Conservation (phyloP, 352 stramenopile genomes). For the Phytophthora sojae region DNA sequence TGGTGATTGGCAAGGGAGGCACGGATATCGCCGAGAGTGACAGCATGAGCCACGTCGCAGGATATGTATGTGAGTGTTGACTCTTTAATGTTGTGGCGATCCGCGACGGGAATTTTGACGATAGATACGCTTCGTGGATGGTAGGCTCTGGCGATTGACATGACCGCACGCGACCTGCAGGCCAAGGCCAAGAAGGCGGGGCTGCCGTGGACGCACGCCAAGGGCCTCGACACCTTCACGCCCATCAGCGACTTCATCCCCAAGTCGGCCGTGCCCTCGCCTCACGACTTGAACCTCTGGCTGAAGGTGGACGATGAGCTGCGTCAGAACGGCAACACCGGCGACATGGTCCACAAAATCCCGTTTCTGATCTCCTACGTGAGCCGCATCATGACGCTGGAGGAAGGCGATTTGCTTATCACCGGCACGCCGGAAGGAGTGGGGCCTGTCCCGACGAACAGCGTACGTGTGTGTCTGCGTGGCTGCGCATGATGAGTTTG, state of each 20-base stretch:
- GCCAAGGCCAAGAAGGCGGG: constrained; percentile 80
- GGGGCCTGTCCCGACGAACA: constrained; percentile 63
- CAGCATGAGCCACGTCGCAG: constrained; percentile 76
- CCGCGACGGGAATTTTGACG: background rate
- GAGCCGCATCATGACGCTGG: constrained; percentile 86
- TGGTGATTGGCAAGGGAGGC: constrained; percentile 75
- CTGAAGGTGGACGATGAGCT: constrained; percentile 83
- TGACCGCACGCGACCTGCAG: constrained; percentile 83
- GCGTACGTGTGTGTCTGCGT: constrained; percentile 41
- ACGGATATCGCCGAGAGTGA: constrained; percentile 66
- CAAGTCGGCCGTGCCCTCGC: constrained; percentile 62
- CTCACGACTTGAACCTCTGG: constrained; percentile 80
- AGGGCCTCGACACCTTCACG: constrained; percentile 85
- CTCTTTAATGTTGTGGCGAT: background rate
- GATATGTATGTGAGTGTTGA: constrained; percentile 53
- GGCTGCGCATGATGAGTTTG: constrained; percentile 6
- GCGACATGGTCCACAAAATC: constrained; percentile 85
- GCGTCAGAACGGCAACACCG: constrained; percentile 75
- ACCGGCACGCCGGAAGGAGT: constrained; percentile 86
- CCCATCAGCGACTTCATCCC: constrained; percentile 85
- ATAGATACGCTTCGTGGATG: background rate
- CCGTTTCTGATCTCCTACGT: constrained; percentile 81
- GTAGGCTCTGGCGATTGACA: constrained; percentile 77
- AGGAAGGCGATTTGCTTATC: constrained; percentile 88
- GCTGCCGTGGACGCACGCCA: constrained; percentile 78